These are phyloP conservation scores for Eutrema japonicum DNA, from an alignment of 345 rosid species.

Conservation along the genomic window DNA sequence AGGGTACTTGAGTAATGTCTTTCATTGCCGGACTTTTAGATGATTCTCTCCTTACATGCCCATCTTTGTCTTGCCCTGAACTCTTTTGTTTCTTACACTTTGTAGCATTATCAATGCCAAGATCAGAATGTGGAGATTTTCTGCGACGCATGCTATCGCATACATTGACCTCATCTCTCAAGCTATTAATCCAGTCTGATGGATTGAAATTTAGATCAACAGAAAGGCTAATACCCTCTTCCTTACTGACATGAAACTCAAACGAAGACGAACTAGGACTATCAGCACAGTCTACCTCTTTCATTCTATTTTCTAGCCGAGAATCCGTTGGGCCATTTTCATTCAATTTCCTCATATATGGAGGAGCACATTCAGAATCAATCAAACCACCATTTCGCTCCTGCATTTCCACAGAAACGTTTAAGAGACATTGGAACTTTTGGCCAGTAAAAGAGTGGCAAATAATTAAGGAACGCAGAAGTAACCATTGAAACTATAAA, in stretches of 20 bases:
- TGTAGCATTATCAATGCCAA: constrained; percentile 49
- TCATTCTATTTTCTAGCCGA: constrained; percentile 44
- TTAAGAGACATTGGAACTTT: constrained; percentile 10
- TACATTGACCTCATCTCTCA: constrained; percentile 58
- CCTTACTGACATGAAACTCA: constrained; percentile 72
- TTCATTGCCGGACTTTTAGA: constrained; percentile 44
- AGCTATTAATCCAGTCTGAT: constrained; percentile 68
- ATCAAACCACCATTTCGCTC: constrained; percentile 46
- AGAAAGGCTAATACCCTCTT: constrained; percentile 74
- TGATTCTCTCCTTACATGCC: constrained; percentile 40
- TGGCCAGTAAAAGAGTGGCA: constrained; percentile 24
- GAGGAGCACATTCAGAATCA: constrained; percentile 41
- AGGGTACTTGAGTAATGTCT: constrained; percentile 36
- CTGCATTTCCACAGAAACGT: constrained; percentile 44
- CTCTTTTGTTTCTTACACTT: constrained; percentile 54
- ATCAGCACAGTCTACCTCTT: constrained; percentile 43
- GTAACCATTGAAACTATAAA: constrained; percentile 29
- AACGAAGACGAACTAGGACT: constrained; percentile 58
- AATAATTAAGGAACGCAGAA: not conserved
- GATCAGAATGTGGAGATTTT: constrained; percentile 50
- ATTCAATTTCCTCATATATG: constrained; percentile 33
- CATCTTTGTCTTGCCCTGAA: constrained; percentile 46
- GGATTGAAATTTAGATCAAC: constrained; percentile 75
- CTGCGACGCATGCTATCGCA: constrained; percentile 48
- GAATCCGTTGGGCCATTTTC: constrained; percentile 42